Evolutionary conservation across 306 rosid species (phyloP), one percentile per base, ranked within the genome.

Genomic region (Castanopsis chinensis): DNA sequence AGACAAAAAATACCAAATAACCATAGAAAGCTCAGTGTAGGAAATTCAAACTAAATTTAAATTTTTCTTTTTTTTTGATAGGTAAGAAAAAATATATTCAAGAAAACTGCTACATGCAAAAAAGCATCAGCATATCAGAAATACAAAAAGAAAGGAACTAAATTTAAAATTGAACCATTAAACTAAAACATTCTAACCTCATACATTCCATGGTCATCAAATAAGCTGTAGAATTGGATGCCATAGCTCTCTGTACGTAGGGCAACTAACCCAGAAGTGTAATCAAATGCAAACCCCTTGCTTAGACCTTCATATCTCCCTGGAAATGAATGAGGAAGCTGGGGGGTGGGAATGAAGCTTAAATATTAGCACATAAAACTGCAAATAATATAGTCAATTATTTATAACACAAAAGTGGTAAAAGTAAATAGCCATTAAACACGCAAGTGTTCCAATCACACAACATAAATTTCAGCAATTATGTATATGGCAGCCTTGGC

Each of bases 141-240:
- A n/a, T n/a, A n/a, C n/a, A n/a, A n/a, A n/a, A n/a, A n/a, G n/a
- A n/a, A n/a, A n/a, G n/a, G n/a, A 76, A 14, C 43, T 56, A 56
- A 25, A 55, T 51, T 25, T 41, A 41, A 41, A 53, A 72, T 43
- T 55, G 57, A 43, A 70, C 27, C 49, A 77, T 65, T n/a, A 77
- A 14, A 79, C 28, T 23, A 33, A 54, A 81, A 72, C 53, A 56
- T 54, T 21, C 74, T 79, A 81, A 95, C 99, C 99, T 95, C 96
- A 78, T 92, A 88, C 77, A 89, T 57, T 81, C 89, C 98, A 27
- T 89, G 88, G 83, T 95, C 91, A 78, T 88, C 97, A 91, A 89
- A 82, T 90, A 95, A 80, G 83, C 92, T 91, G 85, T 89, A 95
- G 78, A 95, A 88, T 80, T 95, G 99, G 76, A 95, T 81, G 83